These are phyloP conservation scores for Delphinella strobiligena DNA, from an alignment of 2,329 filamentous ascomycete genomes.

Conservation along the genomic window DNA sequence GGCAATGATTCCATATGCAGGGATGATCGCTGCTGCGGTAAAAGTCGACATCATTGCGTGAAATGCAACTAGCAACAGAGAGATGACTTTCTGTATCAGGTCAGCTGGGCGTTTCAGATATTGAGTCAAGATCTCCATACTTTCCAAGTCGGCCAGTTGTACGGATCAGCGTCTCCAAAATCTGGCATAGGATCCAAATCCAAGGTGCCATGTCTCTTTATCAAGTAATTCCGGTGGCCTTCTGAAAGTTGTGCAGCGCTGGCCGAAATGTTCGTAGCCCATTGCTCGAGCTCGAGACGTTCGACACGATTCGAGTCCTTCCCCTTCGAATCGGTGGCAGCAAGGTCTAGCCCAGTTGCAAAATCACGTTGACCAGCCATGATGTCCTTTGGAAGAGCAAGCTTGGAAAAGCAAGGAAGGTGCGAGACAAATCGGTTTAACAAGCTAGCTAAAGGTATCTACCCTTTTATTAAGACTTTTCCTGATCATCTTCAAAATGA, in stretches of 20 bases:
- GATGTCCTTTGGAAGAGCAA: no score
- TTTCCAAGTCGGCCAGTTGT: constrained; percentile 44
- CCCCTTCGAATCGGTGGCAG: no score
- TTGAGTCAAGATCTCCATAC: not conserved
- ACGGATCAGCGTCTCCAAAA: constrained; percentile 39
- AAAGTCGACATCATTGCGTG: constrained; percentile 42
- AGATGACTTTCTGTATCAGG: constrained; percentile 33
- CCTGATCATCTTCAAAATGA: no score
- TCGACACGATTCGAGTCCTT: no score
- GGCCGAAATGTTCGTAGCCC: constrained; percentile 5
- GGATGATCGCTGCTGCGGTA: constrained; percentile 39
- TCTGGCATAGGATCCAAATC: constrained; percentile 42
- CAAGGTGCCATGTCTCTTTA: constrained; percentile 41
- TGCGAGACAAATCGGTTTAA: no score
- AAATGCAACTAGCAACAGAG: constrained; percentile 40
- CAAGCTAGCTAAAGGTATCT: no score
- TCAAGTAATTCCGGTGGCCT: constrained; percentile 38
- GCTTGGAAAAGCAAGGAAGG: no score
- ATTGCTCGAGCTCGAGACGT: no score
- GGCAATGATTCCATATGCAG: constrained; percentile 41
- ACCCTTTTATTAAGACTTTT: no score
- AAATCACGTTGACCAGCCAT: no score
- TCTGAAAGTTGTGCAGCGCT: constrained; percentile 24
- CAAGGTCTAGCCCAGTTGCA: no score
- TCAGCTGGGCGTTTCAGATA: not conserved